Evolutionary conservation across 371 early-diverging fungal genomes (phyloP), one percentile per base, ranked within the genome.

Genomic region (Chytridiales sp.): DNA sequence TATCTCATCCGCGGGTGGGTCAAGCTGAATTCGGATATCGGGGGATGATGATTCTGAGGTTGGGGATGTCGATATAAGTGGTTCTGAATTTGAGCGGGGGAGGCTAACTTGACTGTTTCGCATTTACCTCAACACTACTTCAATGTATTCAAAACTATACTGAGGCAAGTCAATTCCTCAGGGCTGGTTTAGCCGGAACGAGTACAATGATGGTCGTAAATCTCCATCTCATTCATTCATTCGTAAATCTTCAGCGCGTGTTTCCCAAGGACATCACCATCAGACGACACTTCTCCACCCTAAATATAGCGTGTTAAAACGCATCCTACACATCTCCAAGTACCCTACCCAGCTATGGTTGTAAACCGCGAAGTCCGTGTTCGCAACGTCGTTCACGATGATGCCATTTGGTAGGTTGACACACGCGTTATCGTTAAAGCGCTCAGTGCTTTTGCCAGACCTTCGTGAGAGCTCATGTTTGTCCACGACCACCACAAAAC

Each of bases 341-440:
- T 49, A 17, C 9, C 24, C 13, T 9, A 11, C 2, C 29, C 13
- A 49, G 27, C 50, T n/a, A 59, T 59, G 59, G 52, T 52, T 26
- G 38, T 52, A 0, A 61, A 47, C 13, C 30, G 46, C 22, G 44
- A 26, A 32, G 46, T 57, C 22, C 53, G 72, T 1, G 48, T 57
- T 8, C 49, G 69, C 17, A 77, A 77, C 51, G 61, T 62, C 24
- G 75, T 77, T 19, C 74, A 72, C 50, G 66, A 74, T 51, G 77
- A 69, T 46, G 77, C 77, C 27, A 77, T 77, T 24, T 77, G 77
- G 77, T 77, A 36, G 0, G 54, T 38, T 13, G 11, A 11, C 21
- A 30, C 11, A 8, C 35, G 22, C 15, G 6, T 11, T 50, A n/a
- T n/a, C n/a, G 19, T 11, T 22, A 31, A 21, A 26, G 27, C 22